Base-by-base conservation (phyloP, 305 asterid genomes). In the Fraxinus paxiana region DNA sequence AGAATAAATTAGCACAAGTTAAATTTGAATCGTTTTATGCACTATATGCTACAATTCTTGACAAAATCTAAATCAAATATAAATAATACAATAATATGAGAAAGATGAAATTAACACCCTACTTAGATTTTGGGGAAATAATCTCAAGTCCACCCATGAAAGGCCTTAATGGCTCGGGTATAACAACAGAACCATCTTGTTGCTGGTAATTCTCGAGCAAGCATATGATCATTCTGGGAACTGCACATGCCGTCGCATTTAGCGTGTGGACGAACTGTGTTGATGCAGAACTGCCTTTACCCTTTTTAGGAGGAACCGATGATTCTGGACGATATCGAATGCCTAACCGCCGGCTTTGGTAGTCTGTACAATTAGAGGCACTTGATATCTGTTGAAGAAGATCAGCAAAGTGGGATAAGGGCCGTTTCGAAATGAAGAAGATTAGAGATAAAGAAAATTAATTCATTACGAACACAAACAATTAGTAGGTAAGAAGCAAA, bases 221-320 rank as follows among this genome's bases (percentile, higher is more conserved):
- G 88, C 94, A 92, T 0, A 96, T 84, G 28, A 96, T 90, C 99
- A 96, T 96, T 77, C 98, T 85, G 0, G 99, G 99, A 84, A 96
- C 92, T 3, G 98, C 99, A 80, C 99, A 96, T 0, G 98, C 97
- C 73, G 99, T 96, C 28, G 98, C 99, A 51, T 96, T 96, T 28
- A 96, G 88, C 7, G 97, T 94, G 90, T 96, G 99, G 73, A 96
- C 94, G 22, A 96, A 96, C 87, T 89, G 95, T 5, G 97, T 91
- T 13, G 94, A 76, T 43, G 81, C 81, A n/a, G 84, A 72, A 77
- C 75, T 84, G 34, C 93, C 89, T 81, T 89, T 90, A 20, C 97
- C 98, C 93, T 91, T 94, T 84, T 87, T 92, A 37, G 88, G 81
- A n/a, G 75, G 80, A 54, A 46, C 70, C 18, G 91, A 89, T 70